These are phyloP conservation scores for Trypanosoma platydactyli DNA, from an alignment of 208 protist genomes.

Conservation along the genomic window DNA sequence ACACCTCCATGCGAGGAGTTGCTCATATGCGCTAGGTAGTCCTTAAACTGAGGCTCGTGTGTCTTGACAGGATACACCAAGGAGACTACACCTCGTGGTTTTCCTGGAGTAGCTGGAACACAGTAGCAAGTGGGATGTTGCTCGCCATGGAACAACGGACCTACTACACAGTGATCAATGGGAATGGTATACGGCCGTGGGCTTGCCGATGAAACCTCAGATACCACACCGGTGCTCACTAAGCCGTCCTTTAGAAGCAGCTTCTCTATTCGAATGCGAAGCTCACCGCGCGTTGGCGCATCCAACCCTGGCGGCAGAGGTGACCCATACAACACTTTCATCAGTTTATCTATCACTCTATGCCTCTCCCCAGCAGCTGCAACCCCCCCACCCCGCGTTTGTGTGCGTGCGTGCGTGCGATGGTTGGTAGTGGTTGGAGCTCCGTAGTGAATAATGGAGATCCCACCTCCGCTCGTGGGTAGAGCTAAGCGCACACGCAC, in stretches of 20 bases:
- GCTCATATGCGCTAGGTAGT: constrained; percentile 70
- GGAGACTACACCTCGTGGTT: constrained; percentile 47
- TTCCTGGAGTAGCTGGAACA: constrained; percentile 60
- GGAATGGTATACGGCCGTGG: constrained; percentile 68
- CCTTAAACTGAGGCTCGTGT: constrained; percentile 40
- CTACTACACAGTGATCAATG: constrained; percentile 75
- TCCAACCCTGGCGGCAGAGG: constrained; percentile 69
- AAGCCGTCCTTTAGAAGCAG: constrained; percentile 70
- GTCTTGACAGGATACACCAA: constrained; percentile 82
- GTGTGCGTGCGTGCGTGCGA: neutral
- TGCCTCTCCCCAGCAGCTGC: constrained; percentile 1
- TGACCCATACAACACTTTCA: constrained; percentile 57
- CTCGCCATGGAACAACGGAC: constrained; percentile 82
- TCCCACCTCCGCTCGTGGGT: too few relatives aligned
- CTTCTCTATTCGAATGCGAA: constrained; percentile 81
- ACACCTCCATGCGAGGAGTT: constrained; percentile 53
- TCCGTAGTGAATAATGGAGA: too few relatives aligned
- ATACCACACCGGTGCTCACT: constrained; percentile 31
- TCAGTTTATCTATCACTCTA: constrained; percentile 10
- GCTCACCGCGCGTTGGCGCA: constrained; percentile 68
- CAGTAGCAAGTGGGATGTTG: constrained; percentile 52
- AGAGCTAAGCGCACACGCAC: too few relatives aligned
- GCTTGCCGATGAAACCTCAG: constrained; percentile 12
- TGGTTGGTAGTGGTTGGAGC: neutral
- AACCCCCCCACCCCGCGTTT: neutral